phyloP scores from a whole-genome alignment of 164 flowering plant genomes.

The Chimonanthus praecox region DNA sequence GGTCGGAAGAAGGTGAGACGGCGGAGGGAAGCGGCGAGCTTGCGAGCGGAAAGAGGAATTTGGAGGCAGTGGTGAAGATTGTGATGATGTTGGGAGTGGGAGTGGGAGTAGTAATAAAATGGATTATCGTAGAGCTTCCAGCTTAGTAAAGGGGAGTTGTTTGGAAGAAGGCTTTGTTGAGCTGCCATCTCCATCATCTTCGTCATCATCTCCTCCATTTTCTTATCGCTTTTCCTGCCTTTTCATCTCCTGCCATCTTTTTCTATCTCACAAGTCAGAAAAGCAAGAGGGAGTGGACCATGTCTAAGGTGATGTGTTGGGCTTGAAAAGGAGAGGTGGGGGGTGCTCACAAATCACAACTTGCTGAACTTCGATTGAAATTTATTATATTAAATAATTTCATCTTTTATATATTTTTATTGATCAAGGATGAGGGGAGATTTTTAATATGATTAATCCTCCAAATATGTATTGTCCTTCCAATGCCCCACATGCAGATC shows the following conservation, averaged over 20 bases:
- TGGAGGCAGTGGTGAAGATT: not conserved
- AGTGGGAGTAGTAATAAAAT: conserved; percentile 6
- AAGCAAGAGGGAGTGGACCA: conserved; percentile 10
- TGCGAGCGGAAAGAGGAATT: conserved; percentile 6
- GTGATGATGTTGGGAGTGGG: not conserved
- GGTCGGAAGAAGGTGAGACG: not conserved
- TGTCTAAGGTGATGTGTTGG: not conserved
- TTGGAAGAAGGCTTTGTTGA: not conserved
- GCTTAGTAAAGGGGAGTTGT: conserved; percentile 10
- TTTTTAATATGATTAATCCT: too few relatives aligned
- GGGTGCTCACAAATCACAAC: not conserved
- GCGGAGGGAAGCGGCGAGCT: conserved; percentile 9
- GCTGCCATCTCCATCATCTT: not conserved
- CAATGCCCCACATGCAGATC: too few relatives aligned
- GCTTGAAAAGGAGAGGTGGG: not conserved
- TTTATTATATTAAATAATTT: too few relatives aligned
- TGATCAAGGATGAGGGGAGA: too few relatives aligned
- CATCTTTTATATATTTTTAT: too few relatives aligned
- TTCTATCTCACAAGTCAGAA: not conserved
- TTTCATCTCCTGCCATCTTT: not conserved
- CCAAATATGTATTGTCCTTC: too few relatives aligned
- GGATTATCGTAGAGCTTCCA: conserved; percentile 20
- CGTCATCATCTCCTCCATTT: conserved; percentile 16
- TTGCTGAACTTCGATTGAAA: too few relatives aligned
- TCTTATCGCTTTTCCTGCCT: not conserved